Base-by-base conservation (phyloP, 352 stramenopile genomes). In the Phytophthora ramorum region DNA sequence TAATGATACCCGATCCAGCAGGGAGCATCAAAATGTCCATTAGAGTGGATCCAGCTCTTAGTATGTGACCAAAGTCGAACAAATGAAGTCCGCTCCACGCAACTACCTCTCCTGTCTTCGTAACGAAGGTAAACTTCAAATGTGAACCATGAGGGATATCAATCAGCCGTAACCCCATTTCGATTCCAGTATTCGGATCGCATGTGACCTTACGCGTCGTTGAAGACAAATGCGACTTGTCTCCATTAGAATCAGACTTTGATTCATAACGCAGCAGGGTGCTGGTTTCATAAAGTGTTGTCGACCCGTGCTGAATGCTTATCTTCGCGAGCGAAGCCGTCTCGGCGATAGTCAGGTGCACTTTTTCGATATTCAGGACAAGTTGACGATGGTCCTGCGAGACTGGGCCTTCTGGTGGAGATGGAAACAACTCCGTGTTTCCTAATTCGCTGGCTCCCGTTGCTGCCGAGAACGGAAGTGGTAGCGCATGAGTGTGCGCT, bases 91-190 rank as follows among this genome's bases (percentile, higher is more conserved):
- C 89, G 13, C 73, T 85, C 89, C 89, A 96, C 16, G 69, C 85
- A 41, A 77, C 50, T 0, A 69, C 19, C 17, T 69, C 67, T 40
- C 59, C 63, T 4, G 67, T 54, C 45, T 89, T 93, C 2, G 63
- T 75, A 19, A 69, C 66, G 30, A 94, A 71, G 2, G 87, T 69
- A 35, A 96, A 66, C 7, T 83, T 76, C 12, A 95, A 51, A 43
- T 93, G 87, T 2, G 86, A 89, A 1, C 87, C 89, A 38, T 93
- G 85, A 3, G 87, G 87, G 19, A 96, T 82, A 46, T 95, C 83
- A 19, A 74, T 76, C 1, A 95, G 58, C 0, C 63, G 69, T 12
- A 95, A 63, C 2, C 65, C 69, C 60, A 77, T 66, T 55, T 77
- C 59, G 3, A 77, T 77, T 0, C 60, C 65, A 16, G 32, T 20